Conservation (phyloP, 805 yeast species). For the Saccharomycopsis sp. region DNA sequence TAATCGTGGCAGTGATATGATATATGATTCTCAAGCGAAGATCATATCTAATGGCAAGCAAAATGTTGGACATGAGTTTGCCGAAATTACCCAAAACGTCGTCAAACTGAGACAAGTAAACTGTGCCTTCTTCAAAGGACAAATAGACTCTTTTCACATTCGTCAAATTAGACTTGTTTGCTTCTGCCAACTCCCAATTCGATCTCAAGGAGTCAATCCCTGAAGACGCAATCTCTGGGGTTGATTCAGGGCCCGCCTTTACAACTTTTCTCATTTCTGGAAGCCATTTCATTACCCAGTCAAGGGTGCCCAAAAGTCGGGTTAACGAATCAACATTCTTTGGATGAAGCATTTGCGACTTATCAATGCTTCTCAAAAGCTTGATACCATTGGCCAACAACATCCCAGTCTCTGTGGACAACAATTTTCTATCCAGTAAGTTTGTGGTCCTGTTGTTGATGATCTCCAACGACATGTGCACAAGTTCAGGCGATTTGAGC, state of each 20-base stretch:
- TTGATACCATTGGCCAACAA: conserved; percentile 26
- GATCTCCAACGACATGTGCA: conserved; percentile 27
- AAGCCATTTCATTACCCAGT: conserved; percentile 54
- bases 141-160: conserved; percentile 12
- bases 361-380: conserved; percentile 29
- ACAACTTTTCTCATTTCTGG: conserved; percentile 42
- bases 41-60: conserved; percentile 47
- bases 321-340: conserved; percentile 43
- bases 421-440: conserved; percentile 20
- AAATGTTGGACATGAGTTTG: conserved; percentile 22
- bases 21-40: conserved; percentile 44
- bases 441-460: conserved; percentile 23
- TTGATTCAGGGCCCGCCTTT: too few species aligned
- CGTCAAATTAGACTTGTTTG: conserved; percentile 11
- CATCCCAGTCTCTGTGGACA: conserved; percentile 26
- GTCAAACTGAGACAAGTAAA: conserved; percentile 26
- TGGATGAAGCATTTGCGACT: conserved; percentile 46
- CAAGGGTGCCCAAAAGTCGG: conserved; percentile 43
- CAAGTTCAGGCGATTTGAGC: conserved; percentile 28
- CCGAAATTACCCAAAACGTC: conserved; percentile 23
- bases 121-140: conserved; percentile 11
- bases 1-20: conserved; percentile 41
- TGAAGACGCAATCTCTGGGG: conserved; percentile 15
- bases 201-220: conserved; percentile 11
- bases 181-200: conserved; percentile 19